Base-by-base conservation (phyloP, 2,329 filamentous ascomycete genomes). In the Colletotrichum melonis region DNA sequence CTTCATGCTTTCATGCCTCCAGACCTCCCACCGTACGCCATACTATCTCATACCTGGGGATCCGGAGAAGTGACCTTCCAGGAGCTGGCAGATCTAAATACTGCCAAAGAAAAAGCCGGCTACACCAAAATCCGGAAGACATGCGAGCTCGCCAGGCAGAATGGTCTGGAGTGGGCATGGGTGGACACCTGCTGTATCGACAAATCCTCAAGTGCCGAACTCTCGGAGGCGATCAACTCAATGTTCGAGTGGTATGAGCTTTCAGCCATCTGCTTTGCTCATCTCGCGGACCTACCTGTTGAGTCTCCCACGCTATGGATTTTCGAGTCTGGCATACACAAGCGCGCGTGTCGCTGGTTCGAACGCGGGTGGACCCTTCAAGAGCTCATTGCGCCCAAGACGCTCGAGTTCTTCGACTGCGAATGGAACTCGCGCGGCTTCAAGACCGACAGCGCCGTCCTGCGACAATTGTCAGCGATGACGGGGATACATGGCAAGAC, bases 11-110 rank as follows among this genome's bases (percentile, higher is more conserved):
- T 80, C 55, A 30, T 69, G 72, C 9, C 73, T 69, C 46, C 74
- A 72, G 63, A 66, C 49, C 28, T 66, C n/a, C 63, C 63, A 11
- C 46, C 46, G 1, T 84, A 82, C 65, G 80, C 79, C 28, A 83
- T 83, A 54, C 76, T 83, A 2, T 83, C 81, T 11, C 82, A 83
- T 64, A 82, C 80, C 0, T 83, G 82, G 81, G 78, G 75, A 24
- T 69, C 77, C 2, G 78, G 78, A 1, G 80, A 82, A 62, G 76
- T 81, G 1, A 70, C 74, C 8, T 79, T 79, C 62, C 74, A 79
- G 16, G 77, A 80, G 24, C 72, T 77, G 24, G 28, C 49, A 26
- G 24, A 42, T 16, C 63, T 66, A 30, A 22, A 57, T 11, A 16
- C 26, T 19, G 63, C 54, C 22, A 56, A 28, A 19, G 22, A 26